These are phyloP conservation scores for Hortiboletus flavorubellus DNA, from an alignment of 768 basidiomycete genomes.

Conservation along the genomic window DNA sequence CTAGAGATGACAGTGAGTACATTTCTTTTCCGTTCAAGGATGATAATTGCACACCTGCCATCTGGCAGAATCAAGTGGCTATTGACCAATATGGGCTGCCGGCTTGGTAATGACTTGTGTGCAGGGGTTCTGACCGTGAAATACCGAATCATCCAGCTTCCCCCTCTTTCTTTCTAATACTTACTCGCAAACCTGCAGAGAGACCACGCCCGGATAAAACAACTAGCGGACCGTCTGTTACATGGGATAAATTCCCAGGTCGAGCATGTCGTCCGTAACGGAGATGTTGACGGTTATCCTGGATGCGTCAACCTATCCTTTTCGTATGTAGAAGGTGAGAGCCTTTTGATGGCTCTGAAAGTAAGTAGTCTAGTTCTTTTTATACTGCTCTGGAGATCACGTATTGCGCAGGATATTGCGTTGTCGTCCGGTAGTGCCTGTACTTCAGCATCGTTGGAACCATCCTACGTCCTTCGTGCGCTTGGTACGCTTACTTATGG, in stretches of 20 bases:
- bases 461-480: constrained; percentile 95
- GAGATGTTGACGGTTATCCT: constrained; percentile 86
- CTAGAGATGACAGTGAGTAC: constrained; percentile 87
- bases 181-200: constrained; percentile 42
- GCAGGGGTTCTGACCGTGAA: constrained; percentile 88
- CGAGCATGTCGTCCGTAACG: constrained; percentile 91
- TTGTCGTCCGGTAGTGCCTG: constrained; percentile 98
- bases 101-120: constrained; percentile 70
- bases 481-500: constrained; percentile 53
- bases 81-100: constrained; percentile 26
- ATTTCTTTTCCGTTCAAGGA: constrained; percentile 32
- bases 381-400: constrained; percentile 2
- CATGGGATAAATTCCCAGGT: constrained; percentile 78
- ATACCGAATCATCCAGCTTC: neutral
- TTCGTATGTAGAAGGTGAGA: constrained; percentile 96
- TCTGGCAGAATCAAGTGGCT: constrained; percentile 44
- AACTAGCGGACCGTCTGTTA: constrained; percentile 78
- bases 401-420: constrained; percentile 73
- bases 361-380: constrained; percentile 36
- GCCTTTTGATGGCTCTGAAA: constrained; percentile 96
- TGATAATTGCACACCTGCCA: constrained; percentile 43
- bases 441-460: constrained; percentile 96
- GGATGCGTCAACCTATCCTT: constrained; percentile 97
- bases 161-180: neutral
- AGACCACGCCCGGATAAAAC: constrained; percentile 72